phyloP scores from a whole-genome alignment of 768 basidiomycete species.

The Fomitopsis pulvina region DNA sequence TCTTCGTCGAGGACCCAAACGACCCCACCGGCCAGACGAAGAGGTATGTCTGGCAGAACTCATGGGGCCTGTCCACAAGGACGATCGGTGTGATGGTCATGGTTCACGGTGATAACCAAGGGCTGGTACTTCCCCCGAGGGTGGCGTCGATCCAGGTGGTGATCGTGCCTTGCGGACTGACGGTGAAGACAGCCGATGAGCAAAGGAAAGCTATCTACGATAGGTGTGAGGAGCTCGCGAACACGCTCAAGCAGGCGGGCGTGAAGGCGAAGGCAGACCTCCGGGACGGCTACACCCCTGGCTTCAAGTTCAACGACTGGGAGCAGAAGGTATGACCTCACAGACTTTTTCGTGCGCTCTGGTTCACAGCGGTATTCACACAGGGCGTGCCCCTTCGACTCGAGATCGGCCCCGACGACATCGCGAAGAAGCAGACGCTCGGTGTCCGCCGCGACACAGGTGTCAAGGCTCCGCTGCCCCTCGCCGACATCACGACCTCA shows the following conservation, averaged over 20 bases:
- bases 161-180: constrained; percentile 91
- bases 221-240: constrained; percentile 72
- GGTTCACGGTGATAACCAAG: constrained; percentile 98
- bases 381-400: constrained; percentile 96
- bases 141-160: constrained; percentile 92
- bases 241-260: constrained; percentile 62
- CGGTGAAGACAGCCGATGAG: constrained; percentile 70
- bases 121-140: constrained; percentile 92
- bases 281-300: constrained; percentile 94
- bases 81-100: constrained; percentile 99
- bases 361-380: not conserved
- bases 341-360: not conserved
- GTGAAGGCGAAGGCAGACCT: constrained; percentile 87
- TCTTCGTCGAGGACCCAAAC: constrained; percentile 90
- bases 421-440: constrained; percentile 75
- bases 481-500: constrained; percentile 38
- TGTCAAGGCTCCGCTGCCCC: constrained; percentile 48
- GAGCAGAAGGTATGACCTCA: constrained; percentile 78
- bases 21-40: constrained; percentile 62
- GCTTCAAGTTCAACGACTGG: constrained; percentile 99
- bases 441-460: constrained; percentile 79
- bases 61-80: constrained; percentile 96
- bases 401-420: constrained; percentile 92
- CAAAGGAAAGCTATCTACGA: constrained; percentile 66
- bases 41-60: constrained; percentile 93